phyloP scores from a whole-genome alignment of 306 rosid genomes.

The Hippophae rhamnoides region DNA sequence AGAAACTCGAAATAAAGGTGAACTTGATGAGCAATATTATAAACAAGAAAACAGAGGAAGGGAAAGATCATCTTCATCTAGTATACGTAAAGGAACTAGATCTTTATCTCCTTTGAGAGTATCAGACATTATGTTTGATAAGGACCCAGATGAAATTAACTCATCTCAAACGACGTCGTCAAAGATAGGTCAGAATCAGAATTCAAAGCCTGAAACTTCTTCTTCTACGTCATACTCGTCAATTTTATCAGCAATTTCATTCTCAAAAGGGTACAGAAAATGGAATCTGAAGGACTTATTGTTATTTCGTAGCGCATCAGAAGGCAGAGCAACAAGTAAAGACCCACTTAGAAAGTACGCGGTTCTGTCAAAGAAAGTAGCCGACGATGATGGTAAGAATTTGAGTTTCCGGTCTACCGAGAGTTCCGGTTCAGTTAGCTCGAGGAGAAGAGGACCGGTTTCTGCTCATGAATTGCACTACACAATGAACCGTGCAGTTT shows the following conservation, averaged over 20 bases:
- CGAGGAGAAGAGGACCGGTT: conserved; percentile 50
- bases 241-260: conserved; percentile 50
- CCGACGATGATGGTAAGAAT: conserved; percentile 41
- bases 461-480: conserved; percentile 88
- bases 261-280: conserved; percentile 48
- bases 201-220: conserved; percentile 9
- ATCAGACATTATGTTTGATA: conserved; percentile 33
- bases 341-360: conserved; percentile 44
- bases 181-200: conserved; percentile 2
- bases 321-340: conserved; percentile 59
- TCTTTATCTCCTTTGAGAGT: conserved; percentile 71
- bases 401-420: conserved; percentile 72
- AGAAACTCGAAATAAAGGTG: conserved; percentile 22
- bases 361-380: conserved; percentile 35
- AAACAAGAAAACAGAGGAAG: conserved; percentile 41
- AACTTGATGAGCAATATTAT: background rate
- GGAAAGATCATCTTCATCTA: background rate
- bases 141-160: conserved; percentile 27
- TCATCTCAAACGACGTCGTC: conserved; percentile 30
- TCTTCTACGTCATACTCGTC: conserved; percentile 28
- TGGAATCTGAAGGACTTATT: conserved; percentile 69
- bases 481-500: conserved; percentile 74
- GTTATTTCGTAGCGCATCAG: conserved; percentile 79
- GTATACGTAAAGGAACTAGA: conserved; percentile 46
- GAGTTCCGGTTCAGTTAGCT: conserved; percentile 50